A percentile compares a stretch with the other conserved stretches of the same genome.
These are phyloP conservation scores for Helicocarpus griseus DNA, from an alignment of 2,329 filamentous ascomycete genomes.

Conservation along the genomic window DNA sequence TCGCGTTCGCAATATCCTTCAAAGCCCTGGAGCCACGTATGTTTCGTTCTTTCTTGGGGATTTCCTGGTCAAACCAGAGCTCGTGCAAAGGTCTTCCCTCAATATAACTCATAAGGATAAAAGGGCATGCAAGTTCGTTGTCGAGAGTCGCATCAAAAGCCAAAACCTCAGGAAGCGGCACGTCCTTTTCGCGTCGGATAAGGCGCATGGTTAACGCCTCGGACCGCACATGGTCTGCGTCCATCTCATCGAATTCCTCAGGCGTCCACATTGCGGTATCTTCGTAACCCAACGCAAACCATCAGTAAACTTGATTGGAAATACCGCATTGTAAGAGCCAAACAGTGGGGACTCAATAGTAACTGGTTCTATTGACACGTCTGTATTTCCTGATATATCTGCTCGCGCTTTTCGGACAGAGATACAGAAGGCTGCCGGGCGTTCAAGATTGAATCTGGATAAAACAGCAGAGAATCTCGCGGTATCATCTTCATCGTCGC, in stretches of 20 bases:
- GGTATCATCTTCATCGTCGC: no score
- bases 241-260: conserved; percentile 14
- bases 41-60: background rate
- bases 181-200: conserved; percentile 19
- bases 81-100: conserved; percentile 17
- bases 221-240: conserved; percentile 13
- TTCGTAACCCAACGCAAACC: conserved; percentile 17
- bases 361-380: background rate
- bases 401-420: background rate
- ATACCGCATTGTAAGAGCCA: conserved; percentile 18
- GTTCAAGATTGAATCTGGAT: background rate
- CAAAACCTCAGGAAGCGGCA: conserved; percentile 22
- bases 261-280: conserved; percentile 16
- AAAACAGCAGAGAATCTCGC: background rate
- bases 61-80: conserved; percentile 19
- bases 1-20: conserved; percentile 13
- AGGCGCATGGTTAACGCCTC: conserved; percentile 23
- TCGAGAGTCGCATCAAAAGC: conserved; percentile 18
- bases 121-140: conserved; percentile 18
- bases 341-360: conserved; percentile 8
- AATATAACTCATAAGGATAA: conserved; percentile 20
- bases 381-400: background rate
- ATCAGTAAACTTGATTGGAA: conserved; percentile 14
- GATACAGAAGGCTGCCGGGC: background rate
- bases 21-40: conserved; percentile 11